phyloP scores from a whole-genome alignment of 164 flowering plant genomes.

The Taxillus chinensis region DNA sequence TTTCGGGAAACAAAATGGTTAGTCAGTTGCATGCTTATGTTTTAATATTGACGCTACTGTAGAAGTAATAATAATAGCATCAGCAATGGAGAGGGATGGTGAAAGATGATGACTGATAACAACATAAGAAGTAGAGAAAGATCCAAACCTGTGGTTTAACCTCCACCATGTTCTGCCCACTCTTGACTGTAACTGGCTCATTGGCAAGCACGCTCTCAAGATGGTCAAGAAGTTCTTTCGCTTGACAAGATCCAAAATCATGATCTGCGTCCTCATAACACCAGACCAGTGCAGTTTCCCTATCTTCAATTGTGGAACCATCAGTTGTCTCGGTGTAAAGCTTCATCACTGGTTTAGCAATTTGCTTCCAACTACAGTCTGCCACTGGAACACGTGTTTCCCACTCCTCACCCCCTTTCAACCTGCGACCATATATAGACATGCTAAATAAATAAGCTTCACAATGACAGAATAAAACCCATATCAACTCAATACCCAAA shows the following conservation, averaged over 20 bases:
- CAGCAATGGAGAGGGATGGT: too few relatives aligned
- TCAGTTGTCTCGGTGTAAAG: slow-evolving; percentile 41
- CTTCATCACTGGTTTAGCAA: slow-evolving; percentile 41
- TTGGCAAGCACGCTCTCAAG: slow-evolving; percentile 42
- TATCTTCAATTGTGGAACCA: slow-evolving; percentile 34
- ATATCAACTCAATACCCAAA: too few relatives aligned
- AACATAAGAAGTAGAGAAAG: neutral
- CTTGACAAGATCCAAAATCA: slow-evolving; percentile 46
- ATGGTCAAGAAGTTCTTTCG: slow-evolving; percentile 43
- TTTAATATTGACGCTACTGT: too few relatives aligned
- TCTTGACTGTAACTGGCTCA: slow-evolving; percentile 41
- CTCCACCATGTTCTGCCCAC: slow-evolving; percentile 39
- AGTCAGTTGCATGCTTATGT: too few relatives aligned
- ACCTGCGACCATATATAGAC: slow-evolving; percentile 14
- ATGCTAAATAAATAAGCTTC: too few relatives aligned
- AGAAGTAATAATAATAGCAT: too few relatives aligned
- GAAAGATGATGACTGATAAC: too few relatives aligned
- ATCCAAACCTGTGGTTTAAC: slow-evolving; percentile 42
- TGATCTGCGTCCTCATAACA: slow-evolving; percentile 41
- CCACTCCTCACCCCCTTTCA: slow-evolving; percentile 30
- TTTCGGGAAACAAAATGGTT: too few relatives aligned
- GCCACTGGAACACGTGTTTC: slow-evolving; percentile 24
- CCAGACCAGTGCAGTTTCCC: slow-evolving; percentile 40
- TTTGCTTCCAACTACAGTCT: slow-evolving; percentile 39
- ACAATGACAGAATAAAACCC: too few relatives aligned